These are phyloP conservation scores for Kondoa subrosea DNA, from an alignment of 768 basidiomycete genomes.

Conservation along the genomic window DNA sequence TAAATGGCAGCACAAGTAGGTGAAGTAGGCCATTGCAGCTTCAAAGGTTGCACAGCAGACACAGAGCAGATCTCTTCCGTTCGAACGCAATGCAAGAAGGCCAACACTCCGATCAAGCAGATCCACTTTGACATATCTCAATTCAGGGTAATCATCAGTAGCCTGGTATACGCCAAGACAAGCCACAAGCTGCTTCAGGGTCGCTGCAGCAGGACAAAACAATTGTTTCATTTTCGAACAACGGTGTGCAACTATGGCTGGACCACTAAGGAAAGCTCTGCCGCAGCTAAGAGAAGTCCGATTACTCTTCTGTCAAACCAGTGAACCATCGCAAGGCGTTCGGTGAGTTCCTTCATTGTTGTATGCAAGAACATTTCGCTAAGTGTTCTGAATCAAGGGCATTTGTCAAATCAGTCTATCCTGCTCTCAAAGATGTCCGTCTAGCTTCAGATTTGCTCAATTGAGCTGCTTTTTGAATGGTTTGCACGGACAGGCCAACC, in stretches of 20 bases:
- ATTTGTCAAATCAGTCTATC: slow-evolving; percentile 26
- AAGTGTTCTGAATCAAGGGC: slow-evolving; percentile 13
- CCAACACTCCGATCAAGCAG: too few species aligned
- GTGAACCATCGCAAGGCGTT: slow-evolving; percentile 22
- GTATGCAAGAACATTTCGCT: neutral
- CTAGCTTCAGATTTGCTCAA: neutral
- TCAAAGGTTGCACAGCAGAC: too few species aligned
- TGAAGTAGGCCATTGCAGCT: neutral
- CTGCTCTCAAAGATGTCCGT: slow-evolving; percentile 20
- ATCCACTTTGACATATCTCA: too few species aligned
- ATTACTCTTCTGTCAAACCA: slow-evolving; percentile 26
- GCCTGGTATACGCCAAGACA: too few species aligned
- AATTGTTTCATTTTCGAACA: too few species aligned
- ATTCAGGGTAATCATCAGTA: too few species aligned
- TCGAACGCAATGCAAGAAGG: too few species aligned
- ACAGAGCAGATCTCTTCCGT: too few species aligned
- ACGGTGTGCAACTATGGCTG: slow-evolving; percentile 17
- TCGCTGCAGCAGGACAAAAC: too few species aligned
- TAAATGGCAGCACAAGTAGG: neutral
- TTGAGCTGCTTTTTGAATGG: neutral
- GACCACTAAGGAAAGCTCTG: slow-evolving; percentile 23
- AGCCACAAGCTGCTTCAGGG: too few species aligned
- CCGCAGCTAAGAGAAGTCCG: slow-evolving; percentile 27
- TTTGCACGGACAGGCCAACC: slow-evolving; percentile 27
- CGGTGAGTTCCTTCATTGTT: slow-evolving; percentile 16